These are phyloP conservation scores for Gossypium gossypioides DNA, from an alignment of 441 rosid species.

Conservation along the genomic window DNA sequence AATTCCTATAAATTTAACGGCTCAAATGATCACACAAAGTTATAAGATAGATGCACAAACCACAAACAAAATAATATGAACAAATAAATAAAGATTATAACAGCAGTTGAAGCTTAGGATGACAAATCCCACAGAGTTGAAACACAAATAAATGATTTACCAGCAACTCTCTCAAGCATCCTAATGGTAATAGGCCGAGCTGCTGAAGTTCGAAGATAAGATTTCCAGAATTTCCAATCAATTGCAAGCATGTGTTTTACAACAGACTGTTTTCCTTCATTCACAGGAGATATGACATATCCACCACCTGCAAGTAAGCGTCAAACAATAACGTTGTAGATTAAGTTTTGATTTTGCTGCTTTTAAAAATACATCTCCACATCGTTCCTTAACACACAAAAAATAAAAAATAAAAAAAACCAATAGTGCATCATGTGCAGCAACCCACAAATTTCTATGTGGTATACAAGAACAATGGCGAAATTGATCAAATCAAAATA, in stretches of 20 bases:
- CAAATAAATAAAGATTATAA: slow-evolving; percentile 16
- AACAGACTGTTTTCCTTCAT: slow-evolving; percentile 62
- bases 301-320: slow-evolving; percentile 65
- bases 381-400: neutral
- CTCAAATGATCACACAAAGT: neutral
- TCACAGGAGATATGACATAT: slow-evolving; percentile 71
- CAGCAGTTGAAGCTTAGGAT: slow-evolving; percentile 12
- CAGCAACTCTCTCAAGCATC: slow-evolving; percentile 91
- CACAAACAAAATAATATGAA: neutral
- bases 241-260: slow-evolving; percentile 97
- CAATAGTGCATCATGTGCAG: neutral
- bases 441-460: neutral
- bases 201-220: slow-evolving; percentile 58
- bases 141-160: slow-evolving; percentile 27
- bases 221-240: slow-evolving; percentile 93
- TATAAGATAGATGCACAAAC: neutral
- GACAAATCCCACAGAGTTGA: neutral
- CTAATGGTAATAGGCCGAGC: slow-evolving; percentile 69
- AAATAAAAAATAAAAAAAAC: neutral
- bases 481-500: neutral
- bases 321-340: neutral
- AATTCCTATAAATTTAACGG: neutral
- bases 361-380: neutral
- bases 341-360: neutral
- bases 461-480: neutral